These are phyloP conservation scores for Solanum gandarillasii DNA, from an alignment of 257 asterid genomes.

Conservation along the genomic window DNA sequence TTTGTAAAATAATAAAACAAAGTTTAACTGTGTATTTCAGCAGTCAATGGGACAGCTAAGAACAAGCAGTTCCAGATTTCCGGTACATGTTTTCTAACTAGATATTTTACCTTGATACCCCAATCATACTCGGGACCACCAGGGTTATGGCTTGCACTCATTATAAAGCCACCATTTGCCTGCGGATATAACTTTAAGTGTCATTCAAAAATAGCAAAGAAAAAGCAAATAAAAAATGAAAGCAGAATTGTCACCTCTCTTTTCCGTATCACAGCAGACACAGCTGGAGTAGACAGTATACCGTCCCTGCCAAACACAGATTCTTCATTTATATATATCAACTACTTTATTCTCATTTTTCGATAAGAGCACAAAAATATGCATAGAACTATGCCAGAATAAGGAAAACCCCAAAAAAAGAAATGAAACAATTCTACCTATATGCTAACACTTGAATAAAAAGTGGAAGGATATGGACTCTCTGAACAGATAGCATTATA, in stretches of 20 bases:
- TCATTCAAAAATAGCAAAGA: not conserved
- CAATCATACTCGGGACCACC: constrained; percentile 99
- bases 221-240: not conserved
- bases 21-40: not conserved
- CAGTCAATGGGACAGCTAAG: not conserved
- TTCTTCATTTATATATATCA: not conserved
- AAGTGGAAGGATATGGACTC: not conserved
- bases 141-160: constrained; percentile 99
- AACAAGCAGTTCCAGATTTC: not conserved
- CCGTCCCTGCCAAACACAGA: constrained; percentile 60
- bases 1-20: not conserved
- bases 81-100: not conserved
- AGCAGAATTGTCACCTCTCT: constrained; percentile 43
- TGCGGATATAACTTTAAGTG: constrained; percentile 5
- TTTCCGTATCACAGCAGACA: constrained; percentile 92
- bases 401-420: not conserved
- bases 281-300: constrained; percentile 89
- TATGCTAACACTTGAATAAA: not conserved
- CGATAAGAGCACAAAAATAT: not conserved
- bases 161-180: constrained; percentile 97
- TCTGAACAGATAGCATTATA: not conserved
- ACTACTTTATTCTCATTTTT: not conserved
- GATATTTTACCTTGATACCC: constrained; percentile 81
- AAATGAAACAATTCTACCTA: not conserved
- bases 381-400: not conserved